Percentiles rank a stretch among this genome's conserved stretches.
Evolutionary conservation across 2,329 filamentous ascomycete genomes (phyloP).

Genomic region (Aspergillus bombycis): DNA sequence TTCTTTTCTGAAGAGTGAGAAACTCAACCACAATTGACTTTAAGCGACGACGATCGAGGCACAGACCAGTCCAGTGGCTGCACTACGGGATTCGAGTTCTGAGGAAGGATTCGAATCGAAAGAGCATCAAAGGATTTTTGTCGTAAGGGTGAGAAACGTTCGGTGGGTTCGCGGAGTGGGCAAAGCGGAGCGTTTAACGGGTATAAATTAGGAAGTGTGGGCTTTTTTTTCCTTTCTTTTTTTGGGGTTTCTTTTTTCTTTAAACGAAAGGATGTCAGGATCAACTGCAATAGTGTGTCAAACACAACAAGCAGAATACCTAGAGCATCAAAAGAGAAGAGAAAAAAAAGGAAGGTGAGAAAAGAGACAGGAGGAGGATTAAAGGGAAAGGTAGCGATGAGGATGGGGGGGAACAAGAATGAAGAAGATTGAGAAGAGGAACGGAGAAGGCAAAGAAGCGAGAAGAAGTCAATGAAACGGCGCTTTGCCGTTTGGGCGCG

Average conservation of each 20-base stretch:
- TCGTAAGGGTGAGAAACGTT: conserved; percentile 13
- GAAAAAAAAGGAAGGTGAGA: conserved; percentile 26
- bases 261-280: conserved; percentile 43
- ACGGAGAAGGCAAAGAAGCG: conserved; percentile 9
- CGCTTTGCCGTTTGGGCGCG: conserved; percentile 26
- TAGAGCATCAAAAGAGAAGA: conserved; percentile 29
- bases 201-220: conserved; percentile 22
- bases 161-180: conserved; percentile 17
- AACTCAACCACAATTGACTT: conserved; percentile 31
- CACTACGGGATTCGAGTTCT: conserved; percentile 39
- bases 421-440: conserved; percentile 10
- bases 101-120: conserved; percentile 28
- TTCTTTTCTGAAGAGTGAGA: conserved; percentile 23
- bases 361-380: conserved; percentile 22
- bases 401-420: conserved; percentile 14
- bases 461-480: conserved; percentile 13
- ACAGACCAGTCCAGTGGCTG: conserved; percentile 53
- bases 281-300: conserved; percentile 48
- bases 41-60: conserved; percentile 38
- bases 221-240: conserved; percentile 20
- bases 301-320: conserved; percentile 44
- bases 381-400: conserved; percentile 15
- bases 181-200: conserved; percentile 23
- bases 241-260: conserved; percentile 7
- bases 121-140: conserved; percentile 27